Percentiles rank a stretch among this genome's conserved stretches.
phyloP scores from a whole-genome alignment of 1,284 basidiomycete genomes.

The Boletus subluridellus region DNA sequence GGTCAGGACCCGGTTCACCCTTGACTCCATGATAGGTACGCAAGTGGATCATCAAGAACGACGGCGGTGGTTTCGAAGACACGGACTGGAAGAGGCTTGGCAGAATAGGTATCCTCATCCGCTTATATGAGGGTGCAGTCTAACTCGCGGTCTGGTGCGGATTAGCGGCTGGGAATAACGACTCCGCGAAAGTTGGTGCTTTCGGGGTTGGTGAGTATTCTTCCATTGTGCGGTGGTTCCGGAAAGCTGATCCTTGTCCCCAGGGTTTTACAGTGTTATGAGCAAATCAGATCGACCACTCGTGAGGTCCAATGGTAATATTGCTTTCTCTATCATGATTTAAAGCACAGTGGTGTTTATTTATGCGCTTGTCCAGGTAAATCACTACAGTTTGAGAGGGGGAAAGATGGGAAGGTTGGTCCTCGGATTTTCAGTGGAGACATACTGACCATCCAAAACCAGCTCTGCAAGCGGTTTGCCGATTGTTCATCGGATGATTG shows the following conservation, averaged over 20 bases:
- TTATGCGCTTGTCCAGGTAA: constrained; percentile 6
- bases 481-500: too few relatives aligned
- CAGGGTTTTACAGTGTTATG: too few relatives aligned
- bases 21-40: constrained; percentile 24
- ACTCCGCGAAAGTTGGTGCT: too few relatives aligned
- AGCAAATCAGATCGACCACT: too few relatives aligned
- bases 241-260: too few relatives aligned
- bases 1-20: neutral
- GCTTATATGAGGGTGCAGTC: too few relatives aligned
- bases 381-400: too few relatives aligned
- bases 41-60: constrained; percentile 81
- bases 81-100: constrained; percentile 86
- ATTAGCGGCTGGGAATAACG: too few relatives aligned
- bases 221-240: too few relatives aligned
- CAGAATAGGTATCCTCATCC: constrained; percentile 45
- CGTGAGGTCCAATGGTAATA: too few relatives aligned
- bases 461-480: constrained; percentile 34
- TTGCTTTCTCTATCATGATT: neutral
- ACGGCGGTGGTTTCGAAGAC: constrained; percentile 72
- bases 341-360: neutral
- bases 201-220: too few relatives aligned
- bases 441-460: neutral
- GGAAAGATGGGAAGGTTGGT: constrained; percentile 42
- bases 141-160: too few relatives aligned
- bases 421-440: constrained; percentile 38